These are phyloP conservation scores for Aureobasidium sp. DNA, from an alignment of 2,329 filamentous ascomycete genomes.

Conservation along the genomic window DNA sequence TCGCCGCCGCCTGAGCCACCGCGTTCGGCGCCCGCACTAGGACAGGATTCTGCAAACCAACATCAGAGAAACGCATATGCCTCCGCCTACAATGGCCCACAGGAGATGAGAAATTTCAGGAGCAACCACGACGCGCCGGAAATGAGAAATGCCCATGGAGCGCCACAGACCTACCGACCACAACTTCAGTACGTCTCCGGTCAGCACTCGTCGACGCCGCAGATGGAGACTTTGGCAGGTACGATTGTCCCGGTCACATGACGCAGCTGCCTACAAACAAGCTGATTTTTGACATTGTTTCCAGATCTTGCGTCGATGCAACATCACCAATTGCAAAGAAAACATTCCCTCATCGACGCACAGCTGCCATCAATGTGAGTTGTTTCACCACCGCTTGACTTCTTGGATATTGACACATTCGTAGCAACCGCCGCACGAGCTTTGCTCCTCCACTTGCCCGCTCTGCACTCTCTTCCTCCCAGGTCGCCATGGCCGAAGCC, in stretches of 20 bases:
- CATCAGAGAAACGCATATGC: slow-evolving; percentile 15
- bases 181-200: slow-evolving; percentile 21
- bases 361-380: slow-evolving; percentile 10
- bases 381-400: slow-evolving; percentile 14
- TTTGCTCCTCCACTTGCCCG: slow-evolving; percentile 29
- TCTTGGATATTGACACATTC: not conserved
- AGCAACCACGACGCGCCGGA: slow-evolving; percentile 10
- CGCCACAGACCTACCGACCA: slow-evolving; percentile 14
- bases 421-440: slow-evolving; percentile 14
- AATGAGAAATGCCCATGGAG: slow-evolving; percentile 9
- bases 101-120: slow-evolving; percentile 12
- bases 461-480: slow-evolving; percentile 37
- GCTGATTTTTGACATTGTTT: slow-evolving; percentile 1
- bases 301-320: slow-evolving; percentile 41
- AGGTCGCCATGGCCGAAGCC: slow-evolving; percentile 40
- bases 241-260: slow-evolving; percentile 16
- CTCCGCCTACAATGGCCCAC: not conserved
- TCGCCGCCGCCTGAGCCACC: slow-evolving; percentile 16
- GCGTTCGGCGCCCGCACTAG: slow-evolving; percentile 4
- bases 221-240: slow-evolving; percentile 43
- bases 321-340: slow-evolving; percentile 35
- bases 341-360: slow-evolving; percentile 10
- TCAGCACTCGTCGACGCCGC: slow-evolving; percentile 36
- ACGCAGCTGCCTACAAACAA: not conserved
- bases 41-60: slow-evolving; percentile 12